These are phyloP conservation scores for Xylariaceae sp. DNA, from an alignment of 2,329 filamentous ascomycete species.

Conservation along the genomic window DNA sequence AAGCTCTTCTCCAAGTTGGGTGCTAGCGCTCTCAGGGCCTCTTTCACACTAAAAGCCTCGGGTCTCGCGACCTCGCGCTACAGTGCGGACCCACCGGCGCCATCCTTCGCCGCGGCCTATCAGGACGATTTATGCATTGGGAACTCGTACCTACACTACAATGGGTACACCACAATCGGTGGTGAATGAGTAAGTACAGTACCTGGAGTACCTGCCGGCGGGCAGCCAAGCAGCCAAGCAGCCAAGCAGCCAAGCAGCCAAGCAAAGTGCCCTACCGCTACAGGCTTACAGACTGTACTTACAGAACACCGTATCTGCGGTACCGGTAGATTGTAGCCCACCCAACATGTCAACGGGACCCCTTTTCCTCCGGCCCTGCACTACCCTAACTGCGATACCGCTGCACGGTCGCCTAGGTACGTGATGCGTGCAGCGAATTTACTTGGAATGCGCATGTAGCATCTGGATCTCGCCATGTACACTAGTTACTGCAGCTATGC, in stretches of 20 bases:
- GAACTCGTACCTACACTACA: background rate
- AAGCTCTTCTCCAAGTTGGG: constrained; percentile 23
- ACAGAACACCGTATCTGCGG: too few relatives aligned
- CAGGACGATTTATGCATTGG: background rate
- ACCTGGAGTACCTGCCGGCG: background rate
- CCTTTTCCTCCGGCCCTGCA: background rate
- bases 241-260: background rate
- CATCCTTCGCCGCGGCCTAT: constrained; percentile 11
- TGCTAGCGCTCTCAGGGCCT: constrained; percentile 10
- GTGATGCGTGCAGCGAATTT: too few relatives aligned
- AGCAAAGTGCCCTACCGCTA: background rate
- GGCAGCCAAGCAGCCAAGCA: background rate
- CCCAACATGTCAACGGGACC: background rate
- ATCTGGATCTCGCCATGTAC: background rate
- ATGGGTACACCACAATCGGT: background rate
- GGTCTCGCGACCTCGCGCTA: constrained; percentile 21
- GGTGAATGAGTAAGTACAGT: background rate
- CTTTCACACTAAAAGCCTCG: constrained; percentile 5
- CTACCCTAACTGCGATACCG: background rate
- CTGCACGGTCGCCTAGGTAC: too few relatives aligned
- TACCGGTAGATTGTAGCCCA: too few relatives aligned
- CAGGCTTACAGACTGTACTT: too few relatives aligned
- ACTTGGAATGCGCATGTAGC: background rate
- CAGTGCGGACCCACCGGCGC: constrained; percentile 16
- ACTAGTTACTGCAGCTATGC: background rate